Evolutionary conservation across 1,284 basidiomycete species (phyloP), one percentile per base, ranked within the genome.

Genomic region (Rhodotorula sp.): DNA sequence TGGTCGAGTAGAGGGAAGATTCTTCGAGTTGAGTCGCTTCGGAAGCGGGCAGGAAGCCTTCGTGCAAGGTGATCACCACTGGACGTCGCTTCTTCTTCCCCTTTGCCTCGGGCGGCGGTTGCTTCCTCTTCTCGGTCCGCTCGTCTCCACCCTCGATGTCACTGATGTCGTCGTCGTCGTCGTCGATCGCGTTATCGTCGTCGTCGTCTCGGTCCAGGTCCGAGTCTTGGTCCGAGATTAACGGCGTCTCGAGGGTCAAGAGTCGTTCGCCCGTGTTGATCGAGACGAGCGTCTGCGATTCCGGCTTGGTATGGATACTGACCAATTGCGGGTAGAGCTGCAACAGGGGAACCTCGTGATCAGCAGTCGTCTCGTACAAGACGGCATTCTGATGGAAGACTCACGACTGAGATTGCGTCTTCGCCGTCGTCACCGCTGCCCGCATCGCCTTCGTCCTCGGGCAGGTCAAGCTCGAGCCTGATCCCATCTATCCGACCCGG

Each of bases 281-380:
- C 47, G 63, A 69, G 28, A 43, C 52, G 23, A 72, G 65, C 21
- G 69, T 68, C 54, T 71, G 70, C 19, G 60, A 63, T 26, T 66
- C 69, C 15, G 68, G 65, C 8, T 47, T 60, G 3, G 64, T 64
- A 57, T 66, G 55, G 31, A 72, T 45, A 19, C 54, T 64, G 43
- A 68, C 59, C 12, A 75, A 59, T 19, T 67, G 43, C 34, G 71
- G 66, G n/a, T 75, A 69, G 28, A 57, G 34, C 73, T 75, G 57
- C 49, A 18, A 18, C 34, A 16, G 34, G 34, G 34, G 34, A 6
- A 34, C 8, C 14, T 15, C 34, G 52, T 7, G 48, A 3, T 38
- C 34, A 38, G 34, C 34, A 38, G 34, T 38, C 34, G 34, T 21
- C 21, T 28, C 21, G 48, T n/a, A 12, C 6, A n/a, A 18, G 31